Evolutionary conservation across 2,329 filamentous ascomycete species (phyloP).

Genomic region (Beauveria bassiana): DNA sequence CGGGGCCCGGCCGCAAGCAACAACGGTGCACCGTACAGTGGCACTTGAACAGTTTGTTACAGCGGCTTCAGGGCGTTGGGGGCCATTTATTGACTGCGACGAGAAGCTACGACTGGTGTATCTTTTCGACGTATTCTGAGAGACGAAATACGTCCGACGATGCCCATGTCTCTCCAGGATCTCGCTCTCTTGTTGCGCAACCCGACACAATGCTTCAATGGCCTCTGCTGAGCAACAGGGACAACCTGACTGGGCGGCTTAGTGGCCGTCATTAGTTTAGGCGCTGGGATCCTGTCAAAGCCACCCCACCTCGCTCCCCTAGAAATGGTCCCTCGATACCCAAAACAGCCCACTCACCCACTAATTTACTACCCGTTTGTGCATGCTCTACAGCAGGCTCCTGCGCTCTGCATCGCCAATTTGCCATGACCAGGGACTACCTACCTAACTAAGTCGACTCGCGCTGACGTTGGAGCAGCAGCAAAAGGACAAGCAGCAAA

Average conservation of each 20-base stretch:
- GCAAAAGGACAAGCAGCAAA: neutral
- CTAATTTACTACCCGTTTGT: neutral
- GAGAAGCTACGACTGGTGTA: neutral
- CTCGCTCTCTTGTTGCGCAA: too few relatives aligned
- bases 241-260: conserved; percentile 1
- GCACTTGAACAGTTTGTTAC: neutral
- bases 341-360: neutral
- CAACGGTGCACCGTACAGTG: neutral
- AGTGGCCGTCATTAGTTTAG: neutral
- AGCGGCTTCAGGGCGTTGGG: neutral
- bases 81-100: too few relatives aligned
- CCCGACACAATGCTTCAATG: neutral
- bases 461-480: conserved; percentile 3
- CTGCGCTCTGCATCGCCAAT: neutral
- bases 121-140: neutral
- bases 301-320: neutral
- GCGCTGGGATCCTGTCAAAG: neutral
- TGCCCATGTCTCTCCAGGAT: too few relatives aligned
- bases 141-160: neutral
- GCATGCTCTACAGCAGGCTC: neutral
- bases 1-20: neutral
- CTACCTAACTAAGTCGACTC: neutral
- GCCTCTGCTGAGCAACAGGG: neutral
- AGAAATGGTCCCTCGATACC: neutral
- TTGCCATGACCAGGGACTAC: neutral